These are phyloP conservation scores for Cryptococcus sp. DNA, from an alignment of 1,284 basidiomycete species.

Conservation along the genomic window DNA sequence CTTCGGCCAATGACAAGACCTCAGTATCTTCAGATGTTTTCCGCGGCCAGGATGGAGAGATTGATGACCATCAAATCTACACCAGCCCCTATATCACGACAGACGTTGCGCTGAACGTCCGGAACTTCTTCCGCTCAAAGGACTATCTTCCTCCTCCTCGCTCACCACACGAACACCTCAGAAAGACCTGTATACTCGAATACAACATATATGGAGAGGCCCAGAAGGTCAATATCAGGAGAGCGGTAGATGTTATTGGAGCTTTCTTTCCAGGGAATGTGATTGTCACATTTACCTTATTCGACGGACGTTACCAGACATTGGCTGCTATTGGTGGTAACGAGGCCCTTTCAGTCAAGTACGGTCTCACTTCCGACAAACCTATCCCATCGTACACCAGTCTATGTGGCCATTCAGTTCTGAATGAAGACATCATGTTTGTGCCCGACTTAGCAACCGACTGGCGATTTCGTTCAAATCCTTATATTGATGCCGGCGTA, in stretches of 20 bases:
- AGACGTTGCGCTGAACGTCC: no score
- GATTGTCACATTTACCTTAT: slow-evolving; percentile 22
- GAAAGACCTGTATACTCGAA: slow-evolving; percentile 19
- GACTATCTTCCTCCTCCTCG: slow-evolving; percentile 29
- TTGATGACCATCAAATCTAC: no score
- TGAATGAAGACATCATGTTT: slow-evolving; percentile 7
- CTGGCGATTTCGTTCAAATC: slow-evolving; percentile 22
- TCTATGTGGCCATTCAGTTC: slow-evolving; percentile 24
- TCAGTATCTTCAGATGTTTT: no score
- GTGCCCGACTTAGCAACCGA: slow-evolving; percentile 16
- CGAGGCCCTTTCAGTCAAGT: slow-evolving; percentile 2
- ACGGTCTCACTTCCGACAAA: slow-evolving; percentile 7
- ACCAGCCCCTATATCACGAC: no score
- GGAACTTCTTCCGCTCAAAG: no score
- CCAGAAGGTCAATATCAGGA: slow-evolving; percentile 20
- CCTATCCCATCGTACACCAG: slow-evolving; percentile 14
- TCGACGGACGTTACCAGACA: slow-evolving; percentile 15
- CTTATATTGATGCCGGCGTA: slow-evolving; percentile 14
- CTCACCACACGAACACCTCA: slow-evolving; percentile 14
- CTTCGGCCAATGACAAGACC: no score
- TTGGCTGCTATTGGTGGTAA: slow-evolving; percentile 15
- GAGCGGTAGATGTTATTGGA: slow-evolving; percentile 14
- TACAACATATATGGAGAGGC: slow-evolving; percentile 20
- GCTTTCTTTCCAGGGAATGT: slow-evolving; percentile 18
- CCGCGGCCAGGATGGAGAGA: no score